Base-by-base conservation (phyloP, 1,139 yeast species). In the Pneumocystis oryctolagi region DNA sequence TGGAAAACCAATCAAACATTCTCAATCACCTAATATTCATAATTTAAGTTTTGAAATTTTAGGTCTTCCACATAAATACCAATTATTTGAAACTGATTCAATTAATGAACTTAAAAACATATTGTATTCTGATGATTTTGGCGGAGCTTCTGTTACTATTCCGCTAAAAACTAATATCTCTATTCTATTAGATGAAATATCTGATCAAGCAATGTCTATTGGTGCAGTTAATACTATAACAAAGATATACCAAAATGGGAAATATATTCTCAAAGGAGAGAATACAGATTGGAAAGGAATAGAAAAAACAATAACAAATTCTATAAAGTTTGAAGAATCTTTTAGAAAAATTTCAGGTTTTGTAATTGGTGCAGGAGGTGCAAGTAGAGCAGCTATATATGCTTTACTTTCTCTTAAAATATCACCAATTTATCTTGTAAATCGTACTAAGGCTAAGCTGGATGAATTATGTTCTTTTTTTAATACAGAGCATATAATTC, bases 241-340 rank as follows among this genome's bases (percentile, higher is more conserved):
- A 58, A 87, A 87, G 37, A 60, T 73, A 18, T 18, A 59, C 25
- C 3, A 55, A 35, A 37, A 34, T 37, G 28, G 32, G 31, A 32
- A 47, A 5, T 72, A 75, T 35, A 60, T 56, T 18, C 80, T 85
- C 63, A 74, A 76, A 64, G 98, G 97, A 66, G 94, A 88, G 70
- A 94, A 94, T 75, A 94, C 99, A 60, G 99, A 94, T 74, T 92
- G 96, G 96, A 76, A 84, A 63, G 99, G 98, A 30, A 87, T 94
- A 68, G 79, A 78, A 60, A 80, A 85, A 67, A 82, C 96, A 0
- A 83, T 89, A 69, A 72, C 76, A 58, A 75, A 76, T 58, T 67
- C 75, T 64, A 47, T 4, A 12, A 25, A 47, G 14, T 25, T 12
- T 25, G 55, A 47, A 47, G 61, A 62, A 25, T 72, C 71, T 20